Conservation (phyloP, 495 filamentous ascomycete species). For the Hyaloscypha hepaticicola region DNA sequence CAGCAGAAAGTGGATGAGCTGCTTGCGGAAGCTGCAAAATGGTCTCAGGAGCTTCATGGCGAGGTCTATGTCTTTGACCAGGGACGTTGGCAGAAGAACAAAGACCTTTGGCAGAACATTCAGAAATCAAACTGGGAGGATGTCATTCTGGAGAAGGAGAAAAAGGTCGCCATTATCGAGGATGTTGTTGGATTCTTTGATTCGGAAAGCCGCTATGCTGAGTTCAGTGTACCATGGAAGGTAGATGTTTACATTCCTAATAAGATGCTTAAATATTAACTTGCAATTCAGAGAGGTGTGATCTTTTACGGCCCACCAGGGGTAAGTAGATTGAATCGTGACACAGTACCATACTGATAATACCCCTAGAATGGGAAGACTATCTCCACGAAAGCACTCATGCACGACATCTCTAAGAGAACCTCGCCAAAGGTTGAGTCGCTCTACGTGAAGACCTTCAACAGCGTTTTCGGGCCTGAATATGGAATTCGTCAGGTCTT, state of each 20-base stretch:
- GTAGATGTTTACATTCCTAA: constrained; percentile 8
- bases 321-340: constrained; percentile 10
- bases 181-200: constrained; percentile 64
- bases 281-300: constrained; percentile 45
- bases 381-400: constrained; percentile 66
- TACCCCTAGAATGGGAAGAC: constrained; percentile 58
- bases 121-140: constrained; percentile 58
- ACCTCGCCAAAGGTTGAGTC: constrained; percentile 38
- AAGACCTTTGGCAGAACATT: constrained; percentile 56
- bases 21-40: constrained; percentile 49
- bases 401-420: constrained; percentile 52
- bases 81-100: constrained; percentile 58
- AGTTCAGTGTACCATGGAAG: constrained; percentile 66
- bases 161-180: constrained; percentile 58
- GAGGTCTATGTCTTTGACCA: constrained; percentile 66
- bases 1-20: constrained; percentile 47
- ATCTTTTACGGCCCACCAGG: constrained; percentile 61
- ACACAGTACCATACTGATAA: not conserved
- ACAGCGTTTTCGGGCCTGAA: constrained; percentile 42
- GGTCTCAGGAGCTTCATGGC: constrained; percentile 51
- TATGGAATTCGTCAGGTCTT: constrained; percentile 49
- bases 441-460: constrained; percentile 56
- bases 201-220: constrained; percentile 48
- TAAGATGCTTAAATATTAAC: not conserved
- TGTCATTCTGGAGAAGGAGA: constrained; percentile 61